Base-by-base conservation (phyloP, 108 stramenopile genomes). In the Phaeodactylum tricornutum region DNA sequence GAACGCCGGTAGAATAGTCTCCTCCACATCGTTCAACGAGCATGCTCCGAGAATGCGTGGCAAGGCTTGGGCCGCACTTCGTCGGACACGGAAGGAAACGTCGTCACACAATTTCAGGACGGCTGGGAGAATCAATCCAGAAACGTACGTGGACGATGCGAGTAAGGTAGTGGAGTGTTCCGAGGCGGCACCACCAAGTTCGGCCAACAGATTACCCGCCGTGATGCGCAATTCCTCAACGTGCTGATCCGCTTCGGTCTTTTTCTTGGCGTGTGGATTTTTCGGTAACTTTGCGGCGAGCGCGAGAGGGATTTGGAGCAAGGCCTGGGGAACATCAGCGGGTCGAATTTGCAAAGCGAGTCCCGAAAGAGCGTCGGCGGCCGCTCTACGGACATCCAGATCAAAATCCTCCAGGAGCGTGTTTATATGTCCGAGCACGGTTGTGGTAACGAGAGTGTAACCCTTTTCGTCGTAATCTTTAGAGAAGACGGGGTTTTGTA, bases 141-240 rank as follows among this genome's bases (percentile, higher is more conserved):
- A 29, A 14, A 31, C 50, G 36, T 37, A 52, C 21, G 34, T 6
- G 4, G 50, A 33, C 6, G 39, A 15, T 6, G 39, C 14, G 33
- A 12, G 55, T 21, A 56, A 21, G 15, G 67, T 42, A 16, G 39
- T 27, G 2, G 45, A 45, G 29, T 47, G 50, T 11, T 60, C 68
- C 55, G 5, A 55, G 31, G 35, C 81, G 46, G 62, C 75, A 27
- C 73, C 83, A 29, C 66, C 78, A 43, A 96, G 47, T 37, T 94
- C 87, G 14, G 88, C 92, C 47, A 97, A 55, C 47, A 97, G 64
- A 48, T 87, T 84, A 23, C 81, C 74, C 2, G 94, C 84, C 4
- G 96, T 96, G 45, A 95, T 96, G n/a, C 96, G 63, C 43, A 95
- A 54, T 32, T 96, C 93, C 61, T 97, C 96, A 0, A 59, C 58